These are phyloP conservation scores for Geotrichum aggregatum DNA, from an alignment of 1,139 yeast species.

Conservation along the genomic window DNA sequence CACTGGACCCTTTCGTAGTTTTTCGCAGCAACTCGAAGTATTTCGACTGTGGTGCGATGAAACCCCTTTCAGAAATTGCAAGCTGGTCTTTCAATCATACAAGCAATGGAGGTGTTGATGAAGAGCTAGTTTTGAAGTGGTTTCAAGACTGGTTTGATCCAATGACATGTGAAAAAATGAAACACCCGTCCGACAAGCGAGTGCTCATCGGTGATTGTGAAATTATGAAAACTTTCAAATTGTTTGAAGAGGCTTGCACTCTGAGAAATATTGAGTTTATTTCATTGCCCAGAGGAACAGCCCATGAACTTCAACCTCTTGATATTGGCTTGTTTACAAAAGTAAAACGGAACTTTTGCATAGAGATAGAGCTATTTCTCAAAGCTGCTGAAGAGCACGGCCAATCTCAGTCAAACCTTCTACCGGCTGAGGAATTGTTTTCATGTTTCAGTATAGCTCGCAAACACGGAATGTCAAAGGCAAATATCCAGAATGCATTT, in stretches of 20 bases:
- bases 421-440: slow-evolving; percentile 8
- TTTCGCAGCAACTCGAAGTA: slow-evolving; percentile 2
- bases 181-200: background rate
- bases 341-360: slow-evolving; percentile 17
- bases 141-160: slow-evolving; percentile 3
- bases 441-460: slow-evolving; percentile 14
- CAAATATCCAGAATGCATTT: slow-evolving; percentile 17
- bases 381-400: background rate
- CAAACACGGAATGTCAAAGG: slow-evolving; percentile 10
- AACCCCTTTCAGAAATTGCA: background rate
- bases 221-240: background rate
- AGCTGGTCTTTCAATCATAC: background rate
- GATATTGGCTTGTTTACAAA: slow-evolving; percentile 15
- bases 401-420: background rate
- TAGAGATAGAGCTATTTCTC: slow-evolving; percentile 13
- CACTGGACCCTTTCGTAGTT: slow-evolving; percentile 14
- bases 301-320: slow-evolving; percentile 19
- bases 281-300: slow-evolving; percentile 9
- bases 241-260: slow-evolving; percentile 3
- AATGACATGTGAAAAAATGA: background rate
- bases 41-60: background rate
- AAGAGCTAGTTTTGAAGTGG: slow-evolving; percentile 12
- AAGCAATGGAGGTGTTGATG: background rate
- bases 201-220: slow-evolving; percentile 1
- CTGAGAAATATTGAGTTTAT: slow-evolving; percentile 11